Percentiles rank a stretch among this genome's conserved stretches.
phyloP scores from a whole-genome alignment of 352 stramenopile species.

The Globisporangium echinulatum region DNA sequence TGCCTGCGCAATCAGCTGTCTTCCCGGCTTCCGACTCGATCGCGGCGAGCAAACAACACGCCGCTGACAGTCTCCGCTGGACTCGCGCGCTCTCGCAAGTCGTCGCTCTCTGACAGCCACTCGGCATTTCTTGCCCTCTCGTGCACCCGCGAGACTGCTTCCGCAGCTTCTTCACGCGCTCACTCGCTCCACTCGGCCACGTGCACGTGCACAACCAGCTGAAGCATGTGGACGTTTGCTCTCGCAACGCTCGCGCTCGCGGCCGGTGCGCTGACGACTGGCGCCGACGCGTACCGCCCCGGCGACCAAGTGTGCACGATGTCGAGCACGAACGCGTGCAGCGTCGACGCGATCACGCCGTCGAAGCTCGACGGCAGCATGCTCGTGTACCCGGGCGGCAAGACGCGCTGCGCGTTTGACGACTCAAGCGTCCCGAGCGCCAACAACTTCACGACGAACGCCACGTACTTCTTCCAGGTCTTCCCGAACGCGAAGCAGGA shows the following conservation, averaged over 20 bases:
- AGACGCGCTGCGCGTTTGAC: slow-evolving; percentile 53
- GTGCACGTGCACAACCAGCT: not conserved
- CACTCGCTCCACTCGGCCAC: not conserved
- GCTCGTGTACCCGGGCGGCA: slow-evolving; percentile 49
- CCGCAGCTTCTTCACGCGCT: not conserved
- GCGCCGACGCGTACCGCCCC: slow-evolving; percentile 20
- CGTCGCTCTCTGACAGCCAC: not conserved
- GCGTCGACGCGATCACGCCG: slow-evolving; percentile 38
- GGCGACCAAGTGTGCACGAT: slow-evolving; percentile 55
- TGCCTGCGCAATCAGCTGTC: not conserved
- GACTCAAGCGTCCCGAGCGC: slow-evolving; percentile 35
- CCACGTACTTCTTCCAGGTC: slow-evolving; percentile 72
- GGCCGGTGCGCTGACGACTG: slow-evolving; percentile 5
- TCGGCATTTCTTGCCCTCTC: not conserved
- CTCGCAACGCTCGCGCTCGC: slow-evolving; percentile 21
- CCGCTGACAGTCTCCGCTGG: not conserved
- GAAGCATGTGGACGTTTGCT: slow-evolving; percentile 26
- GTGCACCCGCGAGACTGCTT: not conserved
- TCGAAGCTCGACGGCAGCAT: slow-evolving; percentile 39
- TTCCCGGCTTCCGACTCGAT: not conserved
- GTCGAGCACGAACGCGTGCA: slow-evolving; percentile 37
- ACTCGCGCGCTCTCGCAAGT: not conserved
- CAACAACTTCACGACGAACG: slow-evolving; percentile 35
- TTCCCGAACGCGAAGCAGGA: slow-evolving; percentile 42
- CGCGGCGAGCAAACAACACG: not conserved